Base-by-base conservation (phyloP, 2,329 filamentous ascomycete species). In the Beauveria rudraprayagi region DNA sequence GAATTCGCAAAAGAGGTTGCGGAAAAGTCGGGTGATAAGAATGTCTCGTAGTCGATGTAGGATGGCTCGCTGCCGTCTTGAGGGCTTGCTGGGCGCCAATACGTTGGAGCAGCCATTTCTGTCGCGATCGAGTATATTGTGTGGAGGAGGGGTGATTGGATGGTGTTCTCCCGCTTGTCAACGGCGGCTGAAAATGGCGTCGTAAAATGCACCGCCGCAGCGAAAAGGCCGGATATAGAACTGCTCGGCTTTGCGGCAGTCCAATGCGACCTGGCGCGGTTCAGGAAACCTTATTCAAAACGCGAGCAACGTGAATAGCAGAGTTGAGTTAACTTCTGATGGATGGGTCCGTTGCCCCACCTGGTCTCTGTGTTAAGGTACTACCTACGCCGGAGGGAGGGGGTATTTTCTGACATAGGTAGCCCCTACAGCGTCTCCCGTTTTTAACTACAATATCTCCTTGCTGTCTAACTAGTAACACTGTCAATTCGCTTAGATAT, bases 11-110 rank as follows among this genome's bases (percentile, higher is more conserved):
- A 97, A 17, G 83, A 77, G 22, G 89, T 80, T 6, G 93, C 84
- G 24, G 87, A 90, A 78, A 99, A 99, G 64, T 83, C 79, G 11
- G 92, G 90, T 54, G 88, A 84, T 65, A 97, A 84, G 70, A 99
- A 96, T 65, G 90, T 83, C 72, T 96, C 91, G 76, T 96, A 96
- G 82, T 97, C 92, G 71, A 99, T 92, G 76, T 99, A 99, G 9
- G 91, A 94, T 46, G 87, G 82, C 62, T 88, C 86, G 50, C 83
- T 80, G 61, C 80, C 76, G 26, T 74, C 73, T 60, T 69, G 67
- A 61, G 67, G 65, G 46, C 70, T 70, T 28, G 48, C 22, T 26
- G 58, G 51, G 22, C 19, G 51, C 16, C 54, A 48, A 34, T 53
- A 37, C 26, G 54, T 48, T 34, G 59, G 37, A 28, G 61, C 16